Evolutionary conservation across 768 basidiomycete genomes (phyloP), one percentile per base, ranked within the genome.

Genomic region (Hygrocybe coccinea): DNA sequence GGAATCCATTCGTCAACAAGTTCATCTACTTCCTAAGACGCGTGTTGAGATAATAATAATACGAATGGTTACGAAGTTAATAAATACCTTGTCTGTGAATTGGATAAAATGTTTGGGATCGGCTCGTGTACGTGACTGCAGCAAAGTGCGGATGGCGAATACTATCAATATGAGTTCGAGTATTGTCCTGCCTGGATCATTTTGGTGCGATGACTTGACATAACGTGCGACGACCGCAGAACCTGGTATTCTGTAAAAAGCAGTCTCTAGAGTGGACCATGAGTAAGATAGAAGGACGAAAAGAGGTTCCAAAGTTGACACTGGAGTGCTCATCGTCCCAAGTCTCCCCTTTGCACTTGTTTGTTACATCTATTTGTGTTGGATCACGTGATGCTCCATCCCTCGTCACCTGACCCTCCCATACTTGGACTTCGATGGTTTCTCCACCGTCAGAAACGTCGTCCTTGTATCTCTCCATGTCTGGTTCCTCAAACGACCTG

Each of bases 1-100:
- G 97, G 97, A 2, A 74, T 75, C 92, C 94, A 99, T 69, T 98
- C 97, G 50, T 91, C 87, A 1, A 99, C 94, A 24, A 98, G 80
- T 66, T 98, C 97, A 66, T 98, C 86, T 41, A 98, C 83, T 85
- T 98, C 97, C 94, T 97, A 62, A 29, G 33, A 56, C 39, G 41
- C 49, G 17, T 29, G 44, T 38, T 37, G 58, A 43, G 33, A 14
- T 12, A 29, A 7, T 10, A 41, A 17, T n/a, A 25, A 59, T 12
- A 6, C 3, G 22, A 3, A 24, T 11, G 15, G 22, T 9, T 1
- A 25, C 12, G 4, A 49, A 59, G 19, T 25, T 3, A 55, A 19
- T n/a, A 68, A 76, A 29, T 52, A 92, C 95, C 81, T 97, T 93
- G 62, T 94, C 91, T 52, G 77, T 84, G 61, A 98, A 89, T 64